phyloP scores from a whole-genome alignment of 352 stramenopile species.

The Pythium utonaiense region DNA sequence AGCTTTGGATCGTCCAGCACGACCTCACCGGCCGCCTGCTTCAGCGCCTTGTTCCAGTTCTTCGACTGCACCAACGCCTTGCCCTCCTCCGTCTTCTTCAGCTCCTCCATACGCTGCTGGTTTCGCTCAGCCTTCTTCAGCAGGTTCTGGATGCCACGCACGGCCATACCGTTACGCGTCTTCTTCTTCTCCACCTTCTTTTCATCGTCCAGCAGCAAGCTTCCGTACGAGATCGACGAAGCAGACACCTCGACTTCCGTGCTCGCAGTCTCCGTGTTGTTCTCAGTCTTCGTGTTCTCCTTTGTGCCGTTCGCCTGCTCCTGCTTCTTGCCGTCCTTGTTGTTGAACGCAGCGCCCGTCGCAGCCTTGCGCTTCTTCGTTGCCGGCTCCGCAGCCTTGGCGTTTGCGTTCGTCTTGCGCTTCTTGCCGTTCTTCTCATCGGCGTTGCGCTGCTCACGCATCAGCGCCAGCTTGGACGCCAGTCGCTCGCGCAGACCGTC shows the following conservation, averaged over 20 bases:
- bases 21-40: conserved; percentile 61
- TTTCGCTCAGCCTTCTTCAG: conserved; percentile 80
- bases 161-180: conserved; percentile 67
- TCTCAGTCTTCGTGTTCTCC: conserved; percentile 17
- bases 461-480: conserved; percentile 61
- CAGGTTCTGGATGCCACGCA: conserved; percentile 73
- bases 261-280: background rate
- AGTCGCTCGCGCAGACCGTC: conserved; percentile 67
- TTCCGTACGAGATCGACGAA: conserved; percentile 72
- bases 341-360: conserved; percentile 30
- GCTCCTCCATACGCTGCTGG: conserved; percentile 65
- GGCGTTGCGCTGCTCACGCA: conserved; percentile 70
- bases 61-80: conserved; percentile 59
- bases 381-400: conserved; percentile 27
- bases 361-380: conserved; percentile 58
- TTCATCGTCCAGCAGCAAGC: conserved; percentile 57
- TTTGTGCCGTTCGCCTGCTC: conserved; percentile 17
- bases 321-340: conserved; percentile 35
- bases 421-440: conserved; percentile 65
- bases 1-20: conserved; percentile 78
- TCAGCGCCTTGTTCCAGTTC: conserved; percentile 69
- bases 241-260: conserved; percentile 24
- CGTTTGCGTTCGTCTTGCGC: conserved; percentile 26
- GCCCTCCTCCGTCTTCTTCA: conserved; percentile 78
- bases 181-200: conserved; percentile 48